A percentile compares a stretch with the other conserved stretches of the same genome.
phyloP scores from a whole-genome alignment of 2,329 filamentous ascomycete genomes.

The Monilinia aucupariae region DNA sequence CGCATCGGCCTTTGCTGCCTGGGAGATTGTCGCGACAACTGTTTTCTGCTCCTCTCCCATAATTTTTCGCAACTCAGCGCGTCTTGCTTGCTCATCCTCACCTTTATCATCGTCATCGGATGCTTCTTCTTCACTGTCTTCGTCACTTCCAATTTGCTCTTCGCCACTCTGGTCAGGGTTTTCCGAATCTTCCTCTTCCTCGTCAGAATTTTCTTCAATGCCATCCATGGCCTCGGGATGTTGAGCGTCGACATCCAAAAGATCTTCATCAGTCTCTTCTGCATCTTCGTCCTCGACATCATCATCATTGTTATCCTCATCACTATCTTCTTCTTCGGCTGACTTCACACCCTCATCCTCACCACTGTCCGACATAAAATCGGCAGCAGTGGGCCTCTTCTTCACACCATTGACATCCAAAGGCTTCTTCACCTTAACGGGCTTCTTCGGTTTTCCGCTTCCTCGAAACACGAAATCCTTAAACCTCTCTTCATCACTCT shows the following conservation, averaged over 20 bases:
- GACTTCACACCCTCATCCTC: slow-evolving; percentile 34
- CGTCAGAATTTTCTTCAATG: slow-evolving; percentile 29
- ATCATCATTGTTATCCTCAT: slow-evolving; percentile 30
- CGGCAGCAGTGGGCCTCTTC: slow-evolving; percentile 47
- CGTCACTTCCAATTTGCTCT: slow-evolving; percentile 32
- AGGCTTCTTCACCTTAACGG: background rate
- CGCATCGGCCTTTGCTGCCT: slow-evolving; percentile 69
- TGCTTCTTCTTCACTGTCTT: slow-evolving; percentile 34
- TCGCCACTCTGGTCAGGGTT: slow-evolving; percentile 34
- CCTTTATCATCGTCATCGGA: slow-evolving; percentile 28
- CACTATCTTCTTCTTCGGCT: slow-evolving; percentile 27
- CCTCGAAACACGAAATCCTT: slow-evolving; percentile 63
- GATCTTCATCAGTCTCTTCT: slow-evolving; percentile 34
- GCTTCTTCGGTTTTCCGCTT: slow-evolving; percentile 46
- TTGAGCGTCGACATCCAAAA: slow-evolving; percentile 33
- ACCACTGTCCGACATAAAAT: slow-evolving; percentile 48
- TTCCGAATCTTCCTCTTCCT: slow-evolving; percentile 31
- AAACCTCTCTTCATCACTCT: slow-evolving; percentile 79
- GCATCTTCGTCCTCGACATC: slow-evolving; percentile 19
- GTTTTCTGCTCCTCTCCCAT: slow-evolving; percentile 63
- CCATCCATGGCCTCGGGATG: slow-evolving; percentile 36
- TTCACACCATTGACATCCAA: slow-evolving; percentile 31
- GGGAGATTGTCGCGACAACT: slow-evolving; percentile 53
- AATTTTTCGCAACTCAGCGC: slow-evolving; percentile 59
- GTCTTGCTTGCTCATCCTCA: slow-evolving; percentile 37